Percentiles rank a stretch among this genome's conserved stretches.
Evolutionary conservation across 495 filamentous ascomycete species (phyloP).

Genomic region (Daldinia bambusicola): DNA sequence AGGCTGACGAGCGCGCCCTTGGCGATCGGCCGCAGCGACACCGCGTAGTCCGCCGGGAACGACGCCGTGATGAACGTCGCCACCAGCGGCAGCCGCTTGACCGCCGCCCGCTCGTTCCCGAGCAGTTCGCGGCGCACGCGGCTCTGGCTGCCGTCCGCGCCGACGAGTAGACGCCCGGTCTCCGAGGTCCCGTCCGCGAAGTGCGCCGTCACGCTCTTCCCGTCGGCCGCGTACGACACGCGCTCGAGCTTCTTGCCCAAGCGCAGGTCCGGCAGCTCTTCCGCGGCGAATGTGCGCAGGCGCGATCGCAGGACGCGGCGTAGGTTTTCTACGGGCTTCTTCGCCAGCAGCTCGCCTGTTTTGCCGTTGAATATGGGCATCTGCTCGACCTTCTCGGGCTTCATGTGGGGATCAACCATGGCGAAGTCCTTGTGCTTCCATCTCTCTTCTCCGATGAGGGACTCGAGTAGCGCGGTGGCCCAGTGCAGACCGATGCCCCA

Average conservation of each 20-base stretch:
- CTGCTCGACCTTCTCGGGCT: constrained; percentile 47
- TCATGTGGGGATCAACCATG: constrained; percentile 53
- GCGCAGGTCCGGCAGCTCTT: constrained; percentile 45
- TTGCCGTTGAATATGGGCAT: constrained; percentile 58
- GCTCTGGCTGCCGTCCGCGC: constrained; percentile 61
- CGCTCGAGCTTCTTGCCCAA: constrained; percentile 46
- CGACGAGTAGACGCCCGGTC: constrained; percentile 55
- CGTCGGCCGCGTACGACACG: constrained; percentile 50
- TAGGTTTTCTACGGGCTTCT: constrained; percentile 51
- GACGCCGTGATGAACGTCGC: constrained; percentile 50
- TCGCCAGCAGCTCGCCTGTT: constrained; percentile 58
- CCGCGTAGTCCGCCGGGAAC: constrained; percentile 50
- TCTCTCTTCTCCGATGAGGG: constrained; percentile 54
- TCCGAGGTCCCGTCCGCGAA: constrained; percentile 75
- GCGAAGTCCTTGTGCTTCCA: constrained; percentile 50
- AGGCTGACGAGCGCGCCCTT: constrained; percentile 44
- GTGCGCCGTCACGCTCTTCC: constrained; percentile 68
- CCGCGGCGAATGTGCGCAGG: constrained; percentile 46
- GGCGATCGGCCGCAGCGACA: constrained; percentile 42
- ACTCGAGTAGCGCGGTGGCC: constrained; percentile 50
- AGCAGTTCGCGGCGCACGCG: constrained; percentile 54
- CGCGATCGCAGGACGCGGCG: constrained; percentile 59
- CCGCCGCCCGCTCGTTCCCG: constrained; percentile 46
- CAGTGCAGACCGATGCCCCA: constrained; percentile 69
- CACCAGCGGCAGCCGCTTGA: constrained; percentile 47